Evolutionary conservation across 1,139 yeast genomes (phyloP).

Genomic region (Geotrichum europaeum): DNA sequence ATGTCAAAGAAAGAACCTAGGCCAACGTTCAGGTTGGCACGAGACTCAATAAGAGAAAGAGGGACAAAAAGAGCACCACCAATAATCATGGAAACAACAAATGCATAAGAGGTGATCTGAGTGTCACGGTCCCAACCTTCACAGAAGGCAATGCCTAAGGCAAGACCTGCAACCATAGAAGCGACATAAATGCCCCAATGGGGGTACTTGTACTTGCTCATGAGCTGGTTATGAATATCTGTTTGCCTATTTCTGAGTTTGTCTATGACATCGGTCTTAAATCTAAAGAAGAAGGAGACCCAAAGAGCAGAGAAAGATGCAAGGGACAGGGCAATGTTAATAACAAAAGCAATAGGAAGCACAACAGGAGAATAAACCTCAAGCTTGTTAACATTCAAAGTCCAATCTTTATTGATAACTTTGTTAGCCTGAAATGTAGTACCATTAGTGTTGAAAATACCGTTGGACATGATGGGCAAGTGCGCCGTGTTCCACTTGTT

Average conservation of each 20-base stretch:
- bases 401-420: conserved; percentile 40
- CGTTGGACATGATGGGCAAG: conserved; percentile 41
- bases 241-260: conserved; percentile 29
- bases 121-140: conserved; percentile 30
- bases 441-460: conserved; percentile 39
- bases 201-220: conserved; percentile 43
- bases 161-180: conserved; percentile 36
- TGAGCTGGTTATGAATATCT: conserved; percentile 48
- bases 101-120: conserved; percentile 43
- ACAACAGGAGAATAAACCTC: conserved; percentile 44
- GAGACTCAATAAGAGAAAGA: conserved; percentile 42
- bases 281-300: conserved; percentile 40
- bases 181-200: conserved; percentile 47
- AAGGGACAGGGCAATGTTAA: conserved; percentile 32
- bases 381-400: conserved; percentile 33
- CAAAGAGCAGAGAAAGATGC: conserved; percentile 49
- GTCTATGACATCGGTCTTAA: neutral
- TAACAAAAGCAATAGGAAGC: conserved; percentile 44
- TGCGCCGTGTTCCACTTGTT: conserved; percentile 43
- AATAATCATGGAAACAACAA: conserved; percentile 43
- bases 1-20: conserved; percentile 48
- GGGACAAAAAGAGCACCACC: conserved; percentile 45
- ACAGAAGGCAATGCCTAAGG: conserved; percentile 30
- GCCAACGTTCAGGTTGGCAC: conserved; percentile 43
- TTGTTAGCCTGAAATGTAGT: conserved; percentile 36